A percentile compares a stretch with the other conserved stretches of the same genome.
These are phyloP conservation scores for Geotrichum histeridarum DNA, from an alignment of 1,139 yeast species.

Conservation along the genomic window DNA sequence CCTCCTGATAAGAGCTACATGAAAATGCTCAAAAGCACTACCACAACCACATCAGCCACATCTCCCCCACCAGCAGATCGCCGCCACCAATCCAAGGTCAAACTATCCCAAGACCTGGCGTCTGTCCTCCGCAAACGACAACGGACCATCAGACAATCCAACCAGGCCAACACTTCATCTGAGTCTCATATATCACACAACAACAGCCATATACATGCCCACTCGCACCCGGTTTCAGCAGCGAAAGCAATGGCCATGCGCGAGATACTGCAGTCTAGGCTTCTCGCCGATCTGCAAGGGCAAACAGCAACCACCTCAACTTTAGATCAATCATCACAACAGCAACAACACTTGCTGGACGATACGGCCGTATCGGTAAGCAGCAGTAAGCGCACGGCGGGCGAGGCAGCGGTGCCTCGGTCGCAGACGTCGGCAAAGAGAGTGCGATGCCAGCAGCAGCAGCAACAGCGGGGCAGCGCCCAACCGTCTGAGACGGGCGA, in stretches of 20 bases:
- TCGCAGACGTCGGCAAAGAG: constrained; percentile 8
- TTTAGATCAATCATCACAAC: not conserved
- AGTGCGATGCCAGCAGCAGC: not conserved
- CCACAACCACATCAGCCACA: not conserved
- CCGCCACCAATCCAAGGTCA: not conserved
- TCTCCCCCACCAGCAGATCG: not conserved
- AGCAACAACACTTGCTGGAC: not conserved
- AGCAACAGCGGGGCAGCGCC: not conserved
- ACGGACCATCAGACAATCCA: not conserved
- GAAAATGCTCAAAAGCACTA: not conserved
- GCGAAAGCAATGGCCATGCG: not conserved
- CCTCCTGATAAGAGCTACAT: constrained; percentile 1
- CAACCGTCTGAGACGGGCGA: not conserved
- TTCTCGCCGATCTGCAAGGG: not conserved
- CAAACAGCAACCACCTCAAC: not conserved
- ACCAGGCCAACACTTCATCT: too few species aligned
- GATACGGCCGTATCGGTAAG: not conserved
- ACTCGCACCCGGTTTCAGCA: not conserved
- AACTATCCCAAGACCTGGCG: not conserved
- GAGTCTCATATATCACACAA: too few species aligned
- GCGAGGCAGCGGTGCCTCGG: not conserved
- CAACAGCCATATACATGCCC: too few species aligned
- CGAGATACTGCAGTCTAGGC: not conserved
- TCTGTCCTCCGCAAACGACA: not conserved
- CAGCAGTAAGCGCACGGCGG: constrained; percentile 5